Base-by-base conservation (phyloP, 331 rosid genomes). In the Dryas integrifolia region DNA sequence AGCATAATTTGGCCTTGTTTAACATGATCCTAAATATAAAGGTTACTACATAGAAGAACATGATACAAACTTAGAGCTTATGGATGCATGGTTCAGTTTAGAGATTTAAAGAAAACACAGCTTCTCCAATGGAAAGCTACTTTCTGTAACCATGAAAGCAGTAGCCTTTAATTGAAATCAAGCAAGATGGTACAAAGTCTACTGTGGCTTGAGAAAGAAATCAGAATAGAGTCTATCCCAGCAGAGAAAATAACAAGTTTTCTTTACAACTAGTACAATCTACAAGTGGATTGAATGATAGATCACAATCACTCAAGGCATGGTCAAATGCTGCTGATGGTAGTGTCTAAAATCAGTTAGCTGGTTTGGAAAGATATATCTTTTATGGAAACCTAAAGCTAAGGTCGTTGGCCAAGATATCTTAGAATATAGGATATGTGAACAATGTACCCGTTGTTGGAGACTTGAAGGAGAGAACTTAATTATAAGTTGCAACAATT, bases 131-230 rank as follows among this genome's bases (percentile, higher is more conserved):
- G 35, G 30, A n/a, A n/a, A n/a, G 60, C 6, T 38, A 49, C 60
- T n/a, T 38, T 30, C 13, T 9, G 35, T 15, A 35, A 2, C 58
- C 5, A 7, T 2, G 4, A 41, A 2, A 2, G 1, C 14, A 30
- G 63, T 26, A 30, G 9, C 2, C 63, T 26, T 58, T 26, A 58
- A 8, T 30, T 30, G 43, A 30, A 5, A 58, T 58, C 64, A 26
- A 58, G 64, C 64, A 30, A 58, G 64, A 58, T 53, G 58, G 58
- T 14, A 24, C 9, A 14, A 57, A 57, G 62, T 57, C 62, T 10
- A 56, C 61, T 56, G 5, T 4, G 8, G 62, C n/a, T 58, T 30
- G 10, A 58, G 64, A 12, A 58, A 30, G 16, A 3, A 58, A 58
- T 5, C 18, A 5, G n/a, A 26, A 30, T 10, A 26, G 45, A 67